These are phyloP conservation scores for Ustilago nuda DNA, from an alignment of 1,284 basidiomycete genomes.

Conservation along the genomic window DNA sequence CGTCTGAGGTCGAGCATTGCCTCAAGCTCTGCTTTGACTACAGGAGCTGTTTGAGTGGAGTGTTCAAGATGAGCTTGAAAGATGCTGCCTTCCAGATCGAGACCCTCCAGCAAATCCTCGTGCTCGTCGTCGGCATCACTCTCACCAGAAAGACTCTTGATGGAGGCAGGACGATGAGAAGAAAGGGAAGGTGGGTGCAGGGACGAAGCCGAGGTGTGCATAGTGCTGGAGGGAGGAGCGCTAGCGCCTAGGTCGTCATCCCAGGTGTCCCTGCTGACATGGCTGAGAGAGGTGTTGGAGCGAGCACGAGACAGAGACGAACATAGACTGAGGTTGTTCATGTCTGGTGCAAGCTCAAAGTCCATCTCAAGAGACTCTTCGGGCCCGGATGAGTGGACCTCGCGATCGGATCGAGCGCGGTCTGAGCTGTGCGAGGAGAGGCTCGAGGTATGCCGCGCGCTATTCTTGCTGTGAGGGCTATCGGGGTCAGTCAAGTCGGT, in stretches of 20 bases:
- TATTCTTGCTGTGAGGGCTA: conserved; percentile 35
- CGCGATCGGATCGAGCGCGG: conserved; percentile 35
- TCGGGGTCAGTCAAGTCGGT: conserved; percentile 57
- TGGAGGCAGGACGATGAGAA: conserved; percentile 17
- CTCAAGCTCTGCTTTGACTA: conserved; percentile 41
- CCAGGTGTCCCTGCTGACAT: conserved; percentile 42
- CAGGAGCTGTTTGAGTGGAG: conserved; percentile 1
- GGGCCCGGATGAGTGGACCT: conserved; percentile 21
- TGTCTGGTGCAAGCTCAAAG: conserved; percentile 50
- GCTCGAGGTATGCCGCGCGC: conserved; percentile 15
- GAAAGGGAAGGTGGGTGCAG: conserved; percentile 23
- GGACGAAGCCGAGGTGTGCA: conserved; percentile 24
- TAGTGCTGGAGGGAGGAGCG: conserved; percentile 16
- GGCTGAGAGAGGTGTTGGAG: conserved; percentile 40
- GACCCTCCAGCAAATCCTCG: conserved; percentile 53
- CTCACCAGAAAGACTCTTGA: conserved; percentile 35
- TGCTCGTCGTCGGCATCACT: conserved; percentile 59
- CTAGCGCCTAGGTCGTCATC: conserved; percentile 26
- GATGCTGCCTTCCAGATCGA: conserved; percentile 52
- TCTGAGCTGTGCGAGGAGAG: conserved; percentile 30
- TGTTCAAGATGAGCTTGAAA: conserved; percentile 28
- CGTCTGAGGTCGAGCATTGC: conserved; percentile 53
- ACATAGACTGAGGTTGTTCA: conserved; percentile 50
- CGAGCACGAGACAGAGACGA: conserved; percentile 45
- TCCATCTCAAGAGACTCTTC: conserved; percentile 43